Evolutionary conservation across 164 flowering plant genomes (phyloP), one percentile per base, ranked within the genome.

Genomic region (Aristolochia contorta): DNA sequence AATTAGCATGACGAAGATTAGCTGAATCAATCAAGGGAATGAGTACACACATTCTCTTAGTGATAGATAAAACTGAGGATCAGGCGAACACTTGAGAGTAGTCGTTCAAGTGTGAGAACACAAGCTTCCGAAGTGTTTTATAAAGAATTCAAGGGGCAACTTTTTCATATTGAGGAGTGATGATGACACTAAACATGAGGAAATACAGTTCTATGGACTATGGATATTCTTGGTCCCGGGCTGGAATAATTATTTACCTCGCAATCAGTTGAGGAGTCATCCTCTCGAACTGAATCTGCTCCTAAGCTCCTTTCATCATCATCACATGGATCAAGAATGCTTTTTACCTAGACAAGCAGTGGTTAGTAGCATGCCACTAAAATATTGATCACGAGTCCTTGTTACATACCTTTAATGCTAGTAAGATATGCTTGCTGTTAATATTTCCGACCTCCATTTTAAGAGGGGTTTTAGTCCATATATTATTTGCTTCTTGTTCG

Each of bases 291-390:
- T 67, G 96, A 85, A 72, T 84, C 94, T 52, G 61, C 87, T 56
- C 86, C 91, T 72, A 89, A 72, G 75, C 87, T 83, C 58, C 75
- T 81, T 21, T 73, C 69, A 19, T 69, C 82, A 61, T 86, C 91
- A 78, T 86, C 96, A 71, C 98, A 92, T 49, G 97, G 97, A 77
- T 89, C 98, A 24, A 93, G 96, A 63, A 86, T 78, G 60, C 96
- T 93, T 64, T 86, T 89, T 41, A 93, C 97, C 97, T 93, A 79
- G 59, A 68, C 49, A 50, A 57, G 16, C 16, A 19, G 60, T 15
- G 37, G 43, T 54, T 37, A 25, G 52, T 33, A 5, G n/a, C 54
- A 57, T 52, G 20, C 49, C n/a, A 46, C 43, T 19, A 18, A 12
- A 53, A 46, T 18, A 49, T 14, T 22, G 9, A 16, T 23, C 18